Conservation (phyloP, 139 green algal genomes). For the Pedinophyceae sp. region DNA sequence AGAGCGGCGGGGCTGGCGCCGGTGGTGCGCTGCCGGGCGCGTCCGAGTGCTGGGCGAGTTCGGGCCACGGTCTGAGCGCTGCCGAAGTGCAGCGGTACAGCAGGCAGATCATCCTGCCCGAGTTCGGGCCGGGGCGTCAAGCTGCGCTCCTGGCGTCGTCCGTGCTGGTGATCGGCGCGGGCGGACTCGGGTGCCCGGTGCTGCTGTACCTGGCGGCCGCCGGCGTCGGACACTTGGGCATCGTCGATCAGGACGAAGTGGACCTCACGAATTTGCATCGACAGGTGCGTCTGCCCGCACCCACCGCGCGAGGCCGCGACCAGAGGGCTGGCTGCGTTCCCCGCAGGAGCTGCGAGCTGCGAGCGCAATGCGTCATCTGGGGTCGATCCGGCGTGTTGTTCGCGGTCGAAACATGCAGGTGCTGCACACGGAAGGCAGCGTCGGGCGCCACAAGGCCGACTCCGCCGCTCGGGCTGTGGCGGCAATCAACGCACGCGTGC, state of each 20-base stretch:
- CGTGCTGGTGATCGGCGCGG: slow-evolving; percentile 52
- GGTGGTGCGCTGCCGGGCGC: too few relatives aligned
- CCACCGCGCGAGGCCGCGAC: too few relatives aligned
- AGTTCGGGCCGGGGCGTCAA: slow-evolving; percentile 22
- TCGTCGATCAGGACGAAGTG: slow-evolving; percentile 71
- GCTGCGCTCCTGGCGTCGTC: slow-evolving; percentile 26
- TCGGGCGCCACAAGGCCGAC: slow-evolving; percentile 60
- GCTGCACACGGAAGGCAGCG: slow-evolving; percentile 44
- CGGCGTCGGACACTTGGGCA: slow-evolving; percentile 59
- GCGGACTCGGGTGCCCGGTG: slow-evolving; percentile 68
- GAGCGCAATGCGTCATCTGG: background rate
- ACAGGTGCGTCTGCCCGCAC: slow-evolving; percentile 23
- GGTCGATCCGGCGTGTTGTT: background rate
- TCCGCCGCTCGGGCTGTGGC: slow-evolving; percentile 29
- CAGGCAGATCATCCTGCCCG: slow-evolving; percentile 64
- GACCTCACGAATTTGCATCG: slow-evolving; percentile 79
- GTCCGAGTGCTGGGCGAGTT: too few relatives aligned
- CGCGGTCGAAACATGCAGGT: slow-evolving; percentile 21
- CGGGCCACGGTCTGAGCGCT: slow-evolving; percentile 23
- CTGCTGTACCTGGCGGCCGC: slow-evolving; percentile 69
- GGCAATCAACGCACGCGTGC: slow-evolving; percentile 13
- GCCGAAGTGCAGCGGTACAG: slow-evolving; percentile 59
- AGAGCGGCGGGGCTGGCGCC: too few relatives aligned
- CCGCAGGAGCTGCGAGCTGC: background rate
- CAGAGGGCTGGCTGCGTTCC: background rate